A percentile compares a stretch with the other conserved stretches of the same genome.
These are phyloP conservation scores for Oldenlandia corymbosa DNA, from an alignment of 257 asterid genomes.

Conservation along the genomic window DNA sequence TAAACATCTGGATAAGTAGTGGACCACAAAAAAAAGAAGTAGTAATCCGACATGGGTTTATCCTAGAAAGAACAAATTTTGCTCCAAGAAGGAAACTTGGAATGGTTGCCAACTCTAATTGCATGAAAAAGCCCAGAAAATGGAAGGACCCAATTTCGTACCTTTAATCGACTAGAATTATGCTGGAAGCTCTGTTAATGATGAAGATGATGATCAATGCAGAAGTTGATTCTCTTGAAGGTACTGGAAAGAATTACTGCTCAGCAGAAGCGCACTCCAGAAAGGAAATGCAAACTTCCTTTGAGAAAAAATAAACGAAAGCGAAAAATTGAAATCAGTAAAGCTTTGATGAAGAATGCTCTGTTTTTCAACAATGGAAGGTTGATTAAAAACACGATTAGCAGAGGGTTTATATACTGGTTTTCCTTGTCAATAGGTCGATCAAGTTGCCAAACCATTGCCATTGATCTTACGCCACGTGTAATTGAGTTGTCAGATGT, in stretches of 20 bases:
- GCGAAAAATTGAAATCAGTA: slow-evolving; percentile 14
- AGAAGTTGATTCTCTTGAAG: not conserved
- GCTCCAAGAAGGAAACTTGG: no score
- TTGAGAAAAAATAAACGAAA: slow-evolving; percentile 14
- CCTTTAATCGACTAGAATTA: not conserved
- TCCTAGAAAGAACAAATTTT: no score
- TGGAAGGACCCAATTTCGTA: slow-evolving; percentile 17
- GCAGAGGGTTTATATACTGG: slow-evolving; percentile 30
- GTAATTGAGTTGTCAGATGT: not conserved
- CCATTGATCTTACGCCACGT: slow-evolving; percentile 29
- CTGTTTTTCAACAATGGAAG: not conserved
- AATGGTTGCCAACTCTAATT: not conserved
- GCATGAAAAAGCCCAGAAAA: not conserved
- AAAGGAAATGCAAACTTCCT: slow-evolving; percentile 38
- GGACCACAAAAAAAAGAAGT: no score
- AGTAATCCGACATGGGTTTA: not conserved
- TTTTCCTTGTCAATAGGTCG: slow-evolving; percentile 20
- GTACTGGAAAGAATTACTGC: not conserved
- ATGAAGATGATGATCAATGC: not conserved
- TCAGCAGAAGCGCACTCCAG: slow-evolving; percentile 45
- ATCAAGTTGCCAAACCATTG: slow-evolving; percentile 9
- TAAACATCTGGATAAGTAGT: not conserved
- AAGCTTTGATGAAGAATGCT: not conserved
- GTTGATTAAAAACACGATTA: slow-evolving; percentile 16
- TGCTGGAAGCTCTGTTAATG: not conserved